A percentile compares a stretch with the other conserved stretches of the same genome.
Evolutionary conservation across 1,139 yeast genomes (phyloP).

Genomic region (Maudiozyma humilis): DNA sequence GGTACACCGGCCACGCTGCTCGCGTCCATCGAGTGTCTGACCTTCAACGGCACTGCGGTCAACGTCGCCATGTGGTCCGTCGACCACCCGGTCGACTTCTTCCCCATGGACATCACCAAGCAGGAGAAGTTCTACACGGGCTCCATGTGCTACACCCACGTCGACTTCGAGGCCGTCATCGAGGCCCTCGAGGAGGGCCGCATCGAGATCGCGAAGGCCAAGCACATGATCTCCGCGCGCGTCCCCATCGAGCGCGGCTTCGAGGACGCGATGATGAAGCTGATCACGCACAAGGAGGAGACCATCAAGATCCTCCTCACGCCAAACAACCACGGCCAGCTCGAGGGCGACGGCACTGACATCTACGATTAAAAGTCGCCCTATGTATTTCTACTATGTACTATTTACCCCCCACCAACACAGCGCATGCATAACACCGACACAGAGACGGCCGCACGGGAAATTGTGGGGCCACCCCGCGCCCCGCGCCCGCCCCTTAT

Average conservation of each 20-base stretch:
- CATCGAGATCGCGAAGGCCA: constrained; percentile 36
- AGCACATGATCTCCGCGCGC: constrained; percentile 38
- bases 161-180: constrained; percentile 45
- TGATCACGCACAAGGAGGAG: constrained; percentile 40
- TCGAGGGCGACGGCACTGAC: constrained; percentile 7
- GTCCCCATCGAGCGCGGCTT: constrained; percentile 39
- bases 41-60: constrained; percentile 55
- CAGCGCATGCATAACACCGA: too few species aligned
- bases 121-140: constrained; percentile 43
- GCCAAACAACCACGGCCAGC: constrained; percentile 30
- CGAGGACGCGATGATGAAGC: constrained; percentile 38
- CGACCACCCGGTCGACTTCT: constrained; percentile 38
- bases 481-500: too few species aligned
- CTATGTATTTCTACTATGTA: too few species aligned
- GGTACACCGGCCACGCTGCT: constrained; percentile 50
- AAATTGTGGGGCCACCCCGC: too few species aligned
- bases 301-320: constrained; percentile 44
- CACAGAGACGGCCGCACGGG: too few species aligned
- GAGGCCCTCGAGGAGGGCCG: constrained; percentile 37
- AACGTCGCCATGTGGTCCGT: constrained; percentile 56
- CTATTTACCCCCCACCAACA: too few species aligned
- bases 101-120: constrained; percentile 42
- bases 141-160: constrained; percentile 42
- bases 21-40: constrained; percentile 43
- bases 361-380: neutral